A percentile compares a stretch with the other conserved stretches of the same genome.
Evolutionary conservation across 306 rosid genomes (phyloP).

Genomic region (Oxytropis ochrocephala): DNA sequence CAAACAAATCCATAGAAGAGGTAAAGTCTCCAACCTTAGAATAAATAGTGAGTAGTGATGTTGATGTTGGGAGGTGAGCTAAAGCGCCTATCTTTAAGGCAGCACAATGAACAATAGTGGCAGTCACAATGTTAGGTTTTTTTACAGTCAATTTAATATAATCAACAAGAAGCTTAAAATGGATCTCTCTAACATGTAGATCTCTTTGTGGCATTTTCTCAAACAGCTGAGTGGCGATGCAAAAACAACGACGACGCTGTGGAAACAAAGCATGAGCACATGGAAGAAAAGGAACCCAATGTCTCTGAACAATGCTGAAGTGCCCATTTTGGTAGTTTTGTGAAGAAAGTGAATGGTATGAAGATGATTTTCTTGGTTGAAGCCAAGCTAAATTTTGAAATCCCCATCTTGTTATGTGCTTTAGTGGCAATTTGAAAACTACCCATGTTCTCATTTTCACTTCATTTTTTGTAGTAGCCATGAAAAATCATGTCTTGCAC

Average conservation of each 20-base stretch:
- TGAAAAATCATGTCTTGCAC: not conserved
- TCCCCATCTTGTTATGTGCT: constrained; percentile 6
- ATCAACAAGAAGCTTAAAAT: constrained; percentile 18
- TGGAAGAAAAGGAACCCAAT: constrained; percentile 1
- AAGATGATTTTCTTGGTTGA: not conserved
- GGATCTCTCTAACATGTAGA: not conserved
- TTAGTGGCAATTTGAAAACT: not conserved
- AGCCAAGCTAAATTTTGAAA: constrained; percentile 8
- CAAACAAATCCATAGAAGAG: constrained; percentile 38
- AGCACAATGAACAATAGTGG: constrained; percentile 32
- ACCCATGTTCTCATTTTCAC: constrained; percentile 27
- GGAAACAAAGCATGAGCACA: not conserved
- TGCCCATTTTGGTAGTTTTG: not conserved
- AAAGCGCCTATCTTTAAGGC: constrained; percentile 41
- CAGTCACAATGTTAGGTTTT: constrained; percentile 17
- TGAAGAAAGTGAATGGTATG: constrained; percentile 18
- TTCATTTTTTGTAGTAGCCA: constrained; percentile 4
- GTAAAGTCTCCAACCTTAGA: constrained; percentile 35
- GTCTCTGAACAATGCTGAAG: not conserved
- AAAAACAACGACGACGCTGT: not conserved
- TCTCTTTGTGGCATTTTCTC: constrained; percentile 35
- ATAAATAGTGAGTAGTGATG: constrained; percentile 44
- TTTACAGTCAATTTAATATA: constrained; percentile 15
- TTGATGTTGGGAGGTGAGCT: constrained; percentile 36
- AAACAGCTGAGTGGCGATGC: constrained; percentile 14